Base-by-base conservation (phyloP, 2,329 filamentous ascomycete species). In the Rhynchosporium agropyri region DNA sequence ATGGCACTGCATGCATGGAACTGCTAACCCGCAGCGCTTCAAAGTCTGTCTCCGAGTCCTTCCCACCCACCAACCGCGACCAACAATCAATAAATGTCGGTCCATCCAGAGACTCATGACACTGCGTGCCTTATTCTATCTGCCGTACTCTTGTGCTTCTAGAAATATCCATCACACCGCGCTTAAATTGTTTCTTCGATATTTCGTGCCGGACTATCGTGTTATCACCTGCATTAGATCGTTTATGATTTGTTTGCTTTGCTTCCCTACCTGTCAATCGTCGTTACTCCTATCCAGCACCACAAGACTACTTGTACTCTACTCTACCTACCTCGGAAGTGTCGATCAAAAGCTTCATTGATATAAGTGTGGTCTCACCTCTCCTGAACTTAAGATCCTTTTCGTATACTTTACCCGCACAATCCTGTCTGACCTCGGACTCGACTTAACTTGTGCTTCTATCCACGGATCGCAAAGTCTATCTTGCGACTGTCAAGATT, bases 141-240 rank as follows among this genome's bases (percentile, higher is more conserved):
- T 33, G 20, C 65, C 48, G 50, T 51, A 42, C 53, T 57, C 60
- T 49, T 58, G 56, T 59, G 62, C 66, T 68, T 68, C 68, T 71
- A 64, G 67, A 70, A 68, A 70, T 69, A 69, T 61, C 56, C 63
- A 48, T 67, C 61, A 62, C 61, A 65, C 54, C 68, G 67, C 67
- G 66, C 68, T 65, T 69, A 69, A 68, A 66, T 57, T 66, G 65
- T 69, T 69, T 65, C 65, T 63, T 26, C 57, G 58, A 20, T 20
- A 20, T 20, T 20, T 20, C 20, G 20, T 60, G 67, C 63, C 65
- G 66, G 68, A 70, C 68, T 64, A 48, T 63, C 63, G 63, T 64
- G 63, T 68, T 65, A 63, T 69, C 67, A 70, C 69, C 63, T 71
- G 68, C 69, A 70, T 68, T 58, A 67, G 66, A 66, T 60, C 51